A percentile compares a stretch with the other conserved stretches of the same genome.
These are phyloP conservation scores for Cardiosporidium cionae DNA, from an alignment of 169 alveolate species.

Conservation along the genomic window DNA sequence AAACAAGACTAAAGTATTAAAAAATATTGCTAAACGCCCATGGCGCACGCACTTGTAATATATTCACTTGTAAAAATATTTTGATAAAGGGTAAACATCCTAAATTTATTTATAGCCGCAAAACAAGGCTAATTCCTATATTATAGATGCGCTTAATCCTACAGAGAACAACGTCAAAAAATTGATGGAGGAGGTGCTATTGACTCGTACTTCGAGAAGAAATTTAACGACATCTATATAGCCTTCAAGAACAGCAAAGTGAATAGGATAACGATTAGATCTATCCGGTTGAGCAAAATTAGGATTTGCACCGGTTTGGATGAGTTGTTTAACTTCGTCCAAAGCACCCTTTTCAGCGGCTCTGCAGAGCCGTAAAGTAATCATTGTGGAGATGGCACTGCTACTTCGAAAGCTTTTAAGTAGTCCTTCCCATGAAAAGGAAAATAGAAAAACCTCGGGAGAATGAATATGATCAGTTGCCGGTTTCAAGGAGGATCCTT, in stretches of 20 bases:
- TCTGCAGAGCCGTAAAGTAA: slow-evolving; percentile 22
- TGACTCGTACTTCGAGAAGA: slow-evolving; percentile 11
- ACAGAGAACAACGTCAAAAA: too few relatives aligned
- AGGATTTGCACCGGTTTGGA: slow-evolving; percentile 22
- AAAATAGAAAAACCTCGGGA: too few relatives aligned
- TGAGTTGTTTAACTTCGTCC: slow-evolving; percentile 11
- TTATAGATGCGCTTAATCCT: too few relatives aligned
- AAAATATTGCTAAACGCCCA: too few relatives aligned
- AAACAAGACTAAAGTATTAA: too few relatives aligned
- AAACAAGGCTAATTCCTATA: too few relatives aligned
- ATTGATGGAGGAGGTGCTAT: background rate
- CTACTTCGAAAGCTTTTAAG: background rate
- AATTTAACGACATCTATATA: slow-evolving; percentile 16
- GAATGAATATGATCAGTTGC: too few relatives aligned
- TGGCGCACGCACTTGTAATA: background rate
- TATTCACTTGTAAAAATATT: background rate
- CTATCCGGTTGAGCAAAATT: slow-evolving; percentile 11
- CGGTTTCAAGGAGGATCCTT: too few relatives aligned
- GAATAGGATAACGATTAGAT: slow-evolving; percentile 16
- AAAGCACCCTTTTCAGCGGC: slow-evolving; percentile 12
- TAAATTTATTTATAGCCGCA: too few relatives aligned
- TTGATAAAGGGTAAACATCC: background rate
- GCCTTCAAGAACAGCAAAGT: slow-evolving; percentile 14
- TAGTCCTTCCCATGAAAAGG: too few relatives aligned
- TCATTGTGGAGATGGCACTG: slow-evolving; percentile 12